Evolutionary conservation across 2,329 filamentous ascomycete genomes (phyloP).

Genomic region (Fusarium devonianum): DNA sequence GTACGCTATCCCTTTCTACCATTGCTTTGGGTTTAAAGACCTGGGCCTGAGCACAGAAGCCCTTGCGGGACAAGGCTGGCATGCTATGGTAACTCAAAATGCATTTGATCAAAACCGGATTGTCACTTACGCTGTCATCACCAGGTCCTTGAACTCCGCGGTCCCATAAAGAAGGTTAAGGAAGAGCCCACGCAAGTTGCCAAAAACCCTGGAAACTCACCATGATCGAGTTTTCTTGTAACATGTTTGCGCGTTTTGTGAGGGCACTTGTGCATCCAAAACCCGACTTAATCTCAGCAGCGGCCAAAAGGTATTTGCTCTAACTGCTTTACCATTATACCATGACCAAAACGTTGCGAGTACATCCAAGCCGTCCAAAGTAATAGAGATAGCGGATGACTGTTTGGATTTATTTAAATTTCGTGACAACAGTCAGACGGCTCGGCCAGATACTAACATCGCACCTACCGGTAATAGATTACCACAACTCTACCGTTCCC

Average conservation of each 20-base stretch:
- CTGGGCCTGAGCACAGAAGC: slow-evolving; percentile 71
- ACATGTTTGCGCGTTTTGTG: slow-evolving; percentile 2
- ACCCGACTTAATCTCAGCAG: no score
- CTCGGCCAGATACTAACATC: no score
- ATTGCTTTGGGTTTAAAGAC: slow-evolving; percentile 75
- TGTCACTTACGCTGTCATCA: slow-evolving; percentile 1
- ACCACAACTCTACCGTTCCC: no score
- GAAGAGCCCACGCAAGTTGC: slow-evolving; percentile 35
- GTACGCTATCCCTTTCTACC: slow-evolving; percentile 77
- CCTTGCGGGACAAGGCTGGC: slow-evolving; percentile 83
- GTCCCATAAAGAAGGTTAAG: slow-evolving; percentile 38
- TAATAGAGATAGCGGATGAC: slow-evolving; percentile 37
- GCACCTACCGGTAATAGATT: no score
- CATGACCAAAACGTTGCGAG: slow-evolving; percentile 16
- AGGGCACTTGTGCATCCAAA: no score
- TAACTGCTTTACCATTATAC: slow-evolving; percentile 4
- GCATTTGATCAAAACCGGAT: not conserved
- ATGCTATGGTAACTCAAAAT: slow-evolving; percentile 71
- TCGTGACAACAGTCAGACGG: no score
- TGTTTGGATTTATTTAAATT: no score
- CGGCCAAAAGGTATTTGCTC: slow-evolving; percentile 17
- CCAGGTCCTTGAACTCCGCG: slow-evolving; percentile 37
- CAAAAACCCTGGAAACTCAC: slow-evolving; percentile 17
- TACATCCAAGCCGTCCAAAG: slow-evolving; percentile 19
- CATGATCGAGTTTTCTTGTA: slow-evolving; percentile 4